Evolutionary conservation across 805 yeast species (phyloP), one percentile per base, ranked within the genome.

Genomic region (Myxozyma nipponensis): DNA sequence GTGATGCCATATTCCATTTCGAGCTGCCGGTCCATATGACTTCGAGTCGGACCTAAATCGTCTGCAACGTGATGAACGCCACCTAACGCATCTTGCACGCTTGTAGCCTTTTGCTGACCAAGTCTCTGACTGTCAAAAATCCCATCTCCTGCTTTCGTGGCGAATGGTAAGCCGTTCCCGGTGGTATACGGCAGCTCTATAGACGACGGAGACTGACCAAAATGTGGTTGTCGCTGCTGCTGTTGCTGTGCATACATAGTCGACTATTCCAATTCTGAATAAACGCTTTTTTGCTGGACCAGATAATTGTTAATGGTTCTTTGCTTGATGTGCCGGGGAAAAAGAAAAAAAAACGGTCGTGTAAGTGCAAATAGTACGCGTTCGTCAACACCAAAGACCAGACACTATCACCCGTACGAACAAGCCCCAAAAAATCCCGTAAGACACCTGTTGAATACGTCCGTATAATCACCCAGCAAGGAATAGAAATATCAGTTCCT

Each of bases 151-250:
- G n/a, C 32, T 28, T 28, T 7, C 32, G 7, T 28, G 7, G 32
- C 13, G 13, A 28, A 28, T 28, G 32, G 32, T 9, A 28, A 13
- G 13, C 13, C 13, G 7, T 50, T n/a, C 23, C 44, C 23, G 9
- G 50, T 32, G 25, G 50, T n/a, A 35, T 32, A 52, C 9, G 54
- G 41, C 38, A 49, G 45, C 39, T 19, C 44, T n/a, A n/a, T n/a
- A n/a, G n/a, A n/a, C 18, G 50, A 42, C 7, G 53, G 28, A 32
- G 56, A 43, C 41, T 38, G 34, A 25, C 36, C 47, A 25, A 49
- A 52, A 41, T 52, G 57, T 44, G 50, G 53, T 46, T 47, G 53
- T 46, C 44, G 54, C 46, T 50, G 57, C 48, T 49, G 54, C 51
- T 49, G 54, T 37, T 46, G 50, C 21, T 13, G 38, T 6, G 38